Conservation (phyloP, 1,284 basidiomycete species). For the Moniliella sp. region DNA sequence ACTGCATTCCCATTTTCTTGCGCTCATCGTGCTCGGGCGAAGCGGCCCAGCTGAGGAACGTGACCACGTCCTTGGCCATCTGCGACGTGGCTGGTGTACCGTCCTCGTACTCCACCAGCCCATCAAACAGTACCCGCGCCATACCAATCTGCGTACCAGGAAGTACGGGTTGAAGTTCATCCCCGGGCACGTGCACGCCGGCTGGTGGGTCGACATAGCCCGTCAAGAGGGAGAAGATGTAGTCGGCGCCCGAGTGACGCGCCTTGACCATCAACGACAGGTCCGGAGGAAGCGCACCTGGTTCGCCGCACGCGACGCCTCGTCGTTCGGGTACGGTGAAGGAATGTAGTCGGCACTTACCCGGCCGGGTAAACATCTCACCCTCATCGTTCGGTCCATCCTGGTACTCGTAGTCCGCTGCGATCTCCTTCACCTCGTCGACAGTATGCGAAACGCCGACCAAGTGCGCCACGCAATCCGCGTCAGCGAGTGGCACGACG, state of each 20-base stretch:
- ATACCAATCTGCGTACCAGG: slow-evolving; percentile 61
- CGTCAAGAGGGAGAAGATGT: slow-evolving; percentile 85
- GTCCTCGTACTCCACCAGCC: slow-evolving; percentile 33
- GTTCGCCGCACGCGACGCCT: slow-evolving; percentile 84
- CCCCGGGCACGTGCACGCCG: slow-evolving; percentile 82
- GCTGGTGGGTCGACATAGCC: slow-evolving; percentile 92
- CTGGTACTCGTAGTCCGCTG: slow-evolving; percentile 72
- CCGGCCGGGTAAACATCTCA: slow-evolving; percentile 94
- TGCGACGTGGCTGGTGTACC: slow-evolving; percentile 94
- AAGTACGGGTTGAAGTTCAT: slow-evolving; percentile 36
- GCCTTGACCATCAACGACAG: slow-evolving; percentile 93
- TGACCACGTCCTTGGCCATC: slow-evolving; percentile 59
- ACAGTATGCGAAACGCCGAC: slow-evolving; percentile 94
- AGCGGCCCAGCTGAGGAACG: slow-evolving; percentile 36
- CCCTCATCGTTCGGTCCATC: slow-evolving; percentile 87
- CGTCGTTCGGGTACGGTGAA: slow-evolving; percentile 84
- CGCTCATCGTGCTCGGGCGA: slow-evolving; percentile 95
- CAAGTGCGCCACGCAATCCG: slow-evolving; percentile 98
- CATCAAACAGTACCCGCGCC: slow-evolving; percentile 89
- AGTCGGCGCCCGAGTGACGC: slow-evolving; percentile 86
- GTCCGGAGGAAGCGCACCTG: slow-evolving; percentile 90
- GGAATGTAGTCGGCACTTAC: slow-evolving; percentile 95
- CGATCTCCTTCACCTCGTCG: slow-evolving; percentile 74
- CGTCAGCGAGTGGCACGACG: slow-evolving; percentile 94
- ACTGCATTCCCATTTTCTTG: slow-evolving; percentile 68